Conservation (phyloP, 2,329 filamentous ascomycete species). For the Ophiobolus disseminans region DNA sequence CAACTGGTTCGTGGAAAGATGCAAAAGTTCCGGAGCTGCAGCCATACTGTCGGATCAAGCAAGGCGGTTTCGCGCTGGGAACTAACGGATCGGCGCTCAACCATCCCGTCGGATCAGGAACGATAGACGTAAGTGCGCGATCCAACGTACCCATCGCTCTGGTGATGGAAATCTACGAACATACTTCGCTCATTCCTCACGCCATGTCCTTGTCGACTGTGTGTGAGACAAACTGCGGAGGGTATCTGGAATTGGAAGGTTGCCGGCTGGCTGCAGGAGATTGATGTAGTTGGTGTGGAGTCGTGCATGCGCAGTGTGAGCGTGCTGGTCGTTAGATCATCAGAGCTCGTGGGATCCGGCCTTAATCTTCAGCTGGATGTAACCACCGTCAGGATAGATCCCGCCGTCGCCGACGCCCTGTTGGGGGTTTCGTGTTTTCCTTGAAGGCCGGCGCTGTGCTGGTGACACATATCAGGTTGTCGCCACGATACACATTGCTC, state of each 20-base stretch:
- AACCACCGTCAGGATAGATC: not conserved
- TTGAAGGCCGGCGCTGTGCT: not conserved
- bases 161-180: not conserved
- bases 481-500: not conserved
- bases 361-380: not conserved
- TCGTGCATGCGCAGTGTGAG: not conserved
- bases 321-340: not conserved
- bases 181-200: not conserved
- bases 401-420: not conserved
- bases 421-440: not conserved
- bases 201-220: not conserved
- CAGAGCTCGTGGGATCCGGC: not conserved
- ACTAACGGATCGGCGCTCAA: constrained; percentile 9
- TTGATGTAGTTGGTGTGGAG: not conserved
- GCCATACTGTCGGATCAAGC: constrained; percentile 10
- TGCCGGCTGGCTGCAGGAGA: not conserved
- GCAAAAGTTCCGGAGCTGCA: not conserved
- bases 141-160: not conserved
- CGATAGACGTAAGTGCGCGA: no score
- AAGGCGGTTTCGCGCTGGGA: constrained; percentile 1
- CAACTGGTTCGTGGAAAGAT: not conserved
- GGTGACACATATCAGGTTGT: not conserved
- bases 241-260: not conserved
- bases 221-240: not conserved
- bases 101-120: constrained; percentile 8